Evolutionary conservation across 164 flowering plant genomes (phyloP).

Genomic region (Liriodendron chinense): DNA sequence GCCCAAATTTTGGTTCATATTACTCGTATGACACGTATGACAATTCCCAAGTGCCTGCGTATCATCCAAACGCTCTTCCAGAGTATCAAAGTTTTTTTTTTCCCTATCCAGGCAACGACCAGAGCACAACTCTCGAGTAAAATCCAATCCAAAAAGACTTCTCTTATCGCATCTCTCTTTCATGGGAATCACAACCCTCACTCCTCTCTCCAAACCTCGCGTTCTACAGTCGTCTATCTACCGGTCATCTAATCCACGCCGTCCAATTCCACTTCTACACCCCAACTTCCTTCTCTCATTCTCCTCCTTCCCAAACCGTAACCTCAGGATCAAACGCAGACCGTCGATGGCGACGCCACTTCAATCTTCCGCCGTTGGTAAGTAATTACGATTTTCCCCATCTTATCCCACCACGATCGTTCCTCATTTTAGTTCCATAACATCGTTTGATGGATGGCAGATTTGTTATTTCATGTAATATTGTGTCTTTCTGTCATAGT

Average conservation of each 20-base stretch:
- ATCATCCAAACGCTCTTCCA: no score
- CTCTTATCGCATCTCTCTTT: no score
- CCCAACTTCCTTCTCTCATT: not conserved
- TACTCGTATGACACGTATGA: no score
- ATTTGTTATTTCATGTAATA: not conserved
- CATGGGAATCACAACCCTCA: no score
- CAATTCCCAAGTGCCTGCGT: no score
- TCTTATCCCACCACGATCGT: not conserved
- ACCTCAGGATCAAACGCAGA: not conserved
- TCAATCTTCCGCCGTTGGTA: slow-evolving; percentile 3
- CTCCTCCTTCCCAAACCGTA: not conserved
- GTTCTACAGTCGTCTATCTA: no score
- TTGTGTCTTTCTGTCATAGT: not conserved
- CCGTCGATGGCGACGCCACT: not conserved
- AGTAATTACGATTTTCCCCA: not conserved
- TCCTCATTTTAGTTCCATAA: not conserved
- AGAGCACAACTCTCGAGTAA: no score
- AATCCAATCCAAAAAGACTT: no score
- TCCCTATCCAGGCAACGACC: no score
- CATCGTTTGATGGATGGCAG: not conserved
- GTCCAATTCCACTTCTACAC: not conserved
- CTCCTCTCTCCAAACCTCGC: no score
- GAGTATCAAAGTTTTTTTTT: no score
- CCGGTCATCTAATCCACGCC: not conserved
- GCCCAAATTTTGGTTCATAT: no score